Conservation (phyloP, 495 filamentous ascomycete species). For the Aspergillus egyptiacus region DNA sequence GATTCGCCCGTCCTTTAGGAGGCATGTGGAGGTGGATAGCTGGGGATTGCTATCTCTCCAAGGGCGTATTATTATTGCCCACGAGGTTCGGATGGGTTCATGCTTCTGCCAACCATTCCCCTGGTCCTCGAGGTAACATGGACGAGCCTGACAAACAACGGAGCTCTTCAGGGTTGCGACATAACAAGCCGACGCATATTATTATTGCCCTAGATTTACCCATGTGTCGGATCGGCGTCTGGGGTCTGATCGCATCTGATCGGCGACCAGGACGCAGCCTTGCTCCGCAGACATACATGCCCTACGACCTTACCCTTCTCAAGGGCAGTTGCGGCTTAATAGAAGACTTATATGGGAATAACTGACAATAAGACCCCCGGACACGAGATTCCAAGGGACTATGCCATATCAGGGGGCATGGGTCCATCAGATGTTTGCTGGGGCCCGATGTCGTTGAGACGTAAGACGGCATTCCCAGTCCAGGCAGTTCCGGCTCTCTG, state of each 20-base stretch:
- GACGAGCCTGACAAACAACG: background rate
- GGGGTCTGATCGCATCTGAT: background rate
- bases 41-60: background rate
- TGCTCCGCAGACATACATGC: background rate
- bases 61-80: too few relatives aligned
- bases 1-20: background rate
- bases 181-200: background rate
- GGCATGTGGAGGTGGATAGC: slow-evolving; percentile 1
- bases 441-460: too few relatives aligned
- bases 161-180: too few relatives aligned
- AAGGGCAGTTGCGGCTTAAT: background rate
- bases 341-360: background rate
- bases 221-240: slow-evolving; percentile 5
- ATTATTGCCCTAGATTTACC: background rate
- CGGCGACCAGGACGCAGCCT: background rate
- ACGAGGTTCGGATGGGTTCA: background rate
- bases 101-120: background rate
- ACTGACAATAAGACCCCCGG: too few relatives aligned
- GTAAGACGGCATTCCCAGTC: too few relatives aligned
- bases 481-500: background rate
- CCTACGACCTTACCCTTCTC: background rate
- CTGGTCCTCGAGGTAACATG: background rate
- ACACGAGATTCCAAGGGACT: too few relatives aligned
- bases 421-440: too few relatives aligned
- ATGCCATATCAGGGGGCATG: too few relatives aligned